Evolutionary conservation across 2,329 filamentous ascomycete genomes (phyloP).

Genomic region (Zymoseptoria passerinii): DNA sequence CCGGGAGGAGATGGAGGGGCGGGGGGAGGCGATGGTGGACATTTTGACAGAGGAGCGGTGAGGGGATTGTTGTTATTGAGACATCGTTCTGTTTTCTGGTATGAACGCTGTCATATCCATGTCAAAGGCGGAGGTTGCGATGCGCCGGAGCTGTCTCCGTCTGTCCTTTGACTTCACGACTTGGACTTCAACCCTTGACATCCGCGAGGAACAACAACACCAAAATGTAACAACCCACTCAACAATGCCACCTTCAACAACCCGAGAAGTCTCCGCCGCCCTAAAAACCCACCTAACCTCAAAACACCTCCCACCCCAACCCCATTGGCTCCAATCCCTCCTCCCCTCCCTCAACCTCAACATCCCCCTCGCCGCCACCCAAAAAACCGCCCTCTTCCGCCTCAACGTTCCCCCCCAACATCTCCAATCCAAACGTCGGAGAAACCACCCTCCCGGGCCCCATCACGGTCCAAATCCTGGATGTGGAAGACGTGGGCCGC

Average conservation of each 20-base stretch:
- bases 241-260: conserved; percentile 7
- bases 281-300: conserved; percentile 11
- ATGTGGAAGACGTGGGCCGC: conserved; percentile 72
- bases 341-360: conserved; percentile 46
- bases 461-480: conserved; percentile 72
- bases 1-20: conserved; percentile 56
- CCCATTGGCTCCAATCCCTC: conserved; percentile 57
- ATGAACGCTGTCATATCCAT: neutral
- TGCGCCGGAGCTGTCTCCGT: neutral
- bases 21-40: conserved; percentile 54
- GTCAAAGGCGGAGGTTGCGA: neutral
- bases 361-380: conserved; percentile 60
- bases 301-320: conserved; percentile 44
- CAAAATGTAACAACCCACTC: conserved; percentile 7
- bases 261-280: conserved; percentile 3
- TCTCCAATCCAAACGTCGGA: conserved; percentile 46
- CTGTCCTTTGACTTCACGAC: neutral
- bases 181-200: neutral
- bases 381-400: conserved; percentile 73
- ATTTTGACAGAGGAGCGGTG: conserved; percentile 30
- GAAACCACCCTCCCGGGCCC: conserved; percentile 52
- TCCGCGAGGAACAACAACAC: neutral
- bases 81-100: neutral
- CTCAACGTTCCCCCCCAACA: conserved; percentile 51
- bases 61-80: neutral